phyloP scores from a whole-genome alignment of 164 flowering plant species.

The Magnolia kwangsiensis region DNA sequence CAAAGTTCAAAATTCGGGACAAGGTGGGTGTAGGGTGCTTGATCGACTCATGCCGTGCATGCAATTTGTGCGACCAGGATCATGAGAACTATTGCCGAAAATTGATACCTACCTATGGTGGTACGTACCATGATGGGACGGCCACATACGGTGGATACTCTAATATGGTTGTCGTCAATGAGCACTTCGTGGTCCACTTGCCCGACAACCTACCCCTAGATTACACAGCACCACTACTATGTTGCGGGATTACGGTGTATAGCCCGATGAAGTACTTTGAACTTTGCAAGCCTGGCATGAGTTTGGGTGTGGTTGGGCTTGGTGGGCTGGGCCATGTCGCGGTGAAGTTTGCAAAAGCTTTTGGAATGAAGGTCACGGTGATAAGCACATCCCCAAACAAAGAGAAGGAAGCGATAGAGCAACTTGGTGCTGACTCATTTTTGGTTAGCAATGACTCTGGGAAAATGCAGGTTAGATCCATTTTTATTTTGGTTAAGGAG shows the following conservation, averaged over 20 bases:
- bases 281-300: slow-evolving; percentile 9
- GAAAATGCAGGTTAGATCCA: slow-evolving; percentile 31
- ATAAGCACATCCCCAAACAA: slow-evolving; percentile 38
- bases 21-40: slow-evolving; percentile 36
- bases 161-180: slow-evolving; percentile 13
- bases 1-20: slow-evolving; percentile 35
- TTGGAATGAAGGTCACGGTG: slow-evolving; percentile 32
- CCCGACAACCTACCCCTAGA: slow-evolving; percentile 24
- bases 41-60: slow-evolving; percentile 31
- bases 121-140: slow-evolving; percentile 11
- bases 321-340: slow-evolving; percentile 23
- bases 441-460: slow-evolving; percentile 35
- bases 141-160: slow-evolving; percentile 26
- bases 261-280: slow-evolving; percentile 25
- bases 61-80: slow-evolving; percentile 25
- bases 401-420: slow-evolving; percentile 34
- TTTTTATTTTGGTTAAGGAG: too few species aligned
- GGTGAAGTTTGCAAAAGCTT: slow-evolving; percentile 19
- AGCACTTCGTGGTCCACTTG: slow-evolving; percentile 16
- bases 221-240: slow-evolving; percentile 18
- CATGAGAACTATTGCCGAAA: slow-evolving; percentile 38
- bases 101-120: slow-evolving; percentile 15
- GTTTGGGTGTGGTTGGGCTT: slow-evolving; percentile 20
- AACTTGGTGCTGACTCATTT: slow-evolving; percentile 22
- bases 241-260: slow-evolving; percentile 30